Evolutionary conservation across 2,329 filamentous ascomycete genomes (phyloP).

Genomic region (Diaporthe sp.): DNA sequence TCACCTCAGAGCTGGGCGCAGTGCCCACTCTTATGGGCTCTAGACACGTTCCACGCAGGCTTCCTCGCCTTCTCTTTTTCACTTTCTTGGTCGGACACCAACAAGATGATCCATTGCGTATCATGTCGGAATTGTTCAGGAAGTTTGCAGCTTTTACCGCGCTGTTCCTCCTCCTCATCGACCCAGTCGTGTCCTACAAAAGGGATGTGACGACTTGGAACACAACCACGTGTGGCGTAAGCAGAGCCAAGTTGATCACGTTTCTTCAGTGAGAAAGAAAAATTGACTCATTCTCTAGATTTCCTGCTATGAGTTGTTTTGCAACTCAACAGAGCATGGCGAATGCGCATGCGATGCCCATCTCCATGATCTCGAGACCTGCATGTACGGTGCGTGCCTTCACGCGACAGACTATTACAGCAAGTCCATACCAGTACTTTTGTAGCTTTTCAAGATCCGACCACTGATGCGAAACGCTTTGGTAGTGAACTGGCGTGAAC

Average conservation of each 20-base stretch:
- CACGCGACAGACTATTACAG: conserved; percentile 22
- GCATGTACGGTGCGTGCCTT: conserved; percentile 12
- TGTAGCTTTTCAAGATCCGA: not conserved
- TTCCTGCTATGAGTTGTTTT: conserved; percentile 25
- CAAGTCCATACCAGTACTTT: not conserved
- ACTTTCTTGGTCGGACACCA: no score
- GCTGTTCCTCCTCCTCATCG: not conserved
- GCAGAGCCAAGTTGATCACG: not conserved
- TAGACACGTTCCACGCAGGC: no score
- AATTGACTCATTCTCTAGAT: not conserved
- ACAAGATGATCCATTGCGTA: not conserved
- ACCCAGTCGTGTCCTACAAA: not conserved
- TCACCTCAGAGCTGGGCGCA: not conserved
- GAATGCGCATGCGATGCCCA: conserved; percentile 19
- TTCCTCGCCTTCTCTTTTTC: not conserved
- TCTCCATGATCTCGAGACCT: not conserved
- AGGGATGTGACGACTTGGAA: conserved; percentile 23
- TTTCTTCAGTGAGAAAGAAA: no score
- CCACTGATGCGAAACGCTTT: not conserved
- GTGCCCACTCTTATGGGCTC: not conserved
- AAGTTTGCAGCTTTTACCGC: not conserved
- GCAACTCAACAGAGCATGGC: conserved; percentile 30
- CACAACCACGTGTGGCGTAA: conserved; percentile 29
- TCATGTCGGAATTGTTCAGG: not conserved
- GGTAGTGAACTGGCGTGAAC: conserved; percentile 22